These are phyloP conservation scores for Oropetium thomaeum DNA, from an alignment of 176 grass and related monocot species.

Conservation along the genomic window DNA sequence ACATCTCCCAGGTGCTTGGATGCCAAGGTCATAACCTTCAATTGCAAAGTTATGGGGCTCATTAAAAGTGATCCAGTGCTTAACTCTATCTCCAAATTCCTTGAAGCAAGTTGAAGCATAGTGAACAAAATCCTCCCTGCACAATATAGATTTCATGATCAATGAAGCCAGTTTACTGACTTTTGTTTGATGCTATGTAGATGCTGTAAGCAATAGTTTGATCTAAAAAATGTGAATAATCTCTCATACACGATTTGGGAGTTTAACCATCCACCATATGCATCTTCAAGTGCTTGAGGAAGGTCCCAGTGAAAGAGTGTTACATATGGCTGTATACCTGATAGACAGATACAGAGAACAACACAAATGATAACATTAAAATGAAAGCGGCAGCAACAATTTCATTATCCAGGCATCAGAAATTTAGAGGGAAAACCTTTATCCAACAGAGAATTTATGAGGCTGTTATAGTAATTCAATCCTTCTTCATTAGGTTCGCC, in stretches of 20 bases:
- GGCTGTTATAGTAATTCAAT: conserved; percentile 74
- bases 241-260: conserved; percentile 72
- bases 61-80: conserved; percentile 91
- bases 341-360: conserved; percentile 15
- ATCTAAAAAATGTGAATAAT: neutral
- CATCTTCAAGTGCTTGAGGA: conserved; percentile 79
- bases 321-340: conserved; percentile 77
- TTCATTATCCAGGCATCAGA: neutral
- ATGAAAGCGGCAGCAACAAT: neutral
- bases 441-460: conserved; percentile 69
- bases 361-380: neutral
- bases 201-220: neutral
- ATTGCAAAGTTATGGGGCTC: conserved; percentile 78
- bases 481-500: conserved; percentile 89
- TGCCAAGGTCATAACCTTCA: conserved; percentile 79
- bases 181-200: neutral
- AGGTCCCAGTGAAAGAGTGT: conserved; percentile 97
- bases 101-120: conserved; percentile 84
- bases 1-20: conserved; percentile 85
- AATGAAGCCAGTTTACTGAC: neutral
- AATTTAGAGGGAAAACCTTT: conserved; percentile 43
- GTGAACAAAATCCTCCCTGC: conserved; percentile 80
- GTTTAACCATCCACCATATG: conserved; percentile 82
- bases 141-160: conserved; percentile 21
- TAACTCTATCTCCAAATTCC: conserved; percentile 91